Evolutionary conservation across 345 rosid genomes (phyloP).

Genomic region (Populus davidiana): DNA sequence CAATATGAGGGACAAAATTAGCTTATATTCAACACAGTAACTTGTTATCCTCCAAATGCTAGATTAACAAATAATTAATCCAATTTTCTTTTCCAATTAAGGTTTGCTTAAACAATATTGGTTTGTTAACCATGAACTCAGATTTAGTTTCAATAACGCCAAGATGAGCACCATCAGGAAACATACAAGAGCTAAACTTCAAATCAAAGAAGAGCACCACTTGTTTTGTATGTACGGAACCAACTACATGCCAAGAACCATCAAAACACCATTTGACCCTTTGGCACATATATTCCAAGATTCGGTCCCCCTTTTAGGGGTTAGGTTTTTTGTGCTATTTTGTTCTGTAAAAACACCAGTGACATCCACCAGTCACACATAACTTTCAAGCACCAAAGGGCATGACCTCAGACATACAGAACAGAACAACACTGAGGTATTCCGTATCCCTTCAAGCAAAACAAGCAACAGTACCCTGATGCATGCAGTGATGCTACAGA

Average conservation of each 20-base stretch:
- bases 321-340: not conserved
- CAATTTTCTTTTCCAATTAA: too few relatives aligned
- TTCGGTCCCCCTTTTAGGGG: not conserved
- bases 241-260: not conserved
- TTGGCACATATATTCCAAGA: not conserved
- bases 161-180: not conserved
- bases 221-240: not conserved
- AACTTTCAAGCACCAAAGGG: not conserved
- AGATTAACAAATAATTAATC: not conserved
- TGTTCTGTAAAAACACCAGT: not conserved
- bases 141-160: too few relatives aligned
- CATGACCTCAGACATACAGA: not conserved
- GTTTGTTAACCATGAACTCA: too few relatives aligned
- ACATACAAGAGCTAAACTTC: not conserved
- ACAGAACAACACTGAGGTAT: not conserved
- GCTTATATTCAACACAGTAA: not conserved
- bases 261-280: not conserved
- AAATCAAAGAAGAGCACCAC: too few relatives aligned
- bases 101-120: too few relatives aligned
- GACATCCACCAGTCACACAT: not conserved
- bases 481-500: too few relatives aligned
- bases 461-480: not conserved
- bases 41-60: not conserved
- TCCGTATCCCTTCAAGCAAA: too few relatives aligned
- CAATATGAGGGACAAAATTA: not conserved